Evolutionary conservation across 192 early-diverging fungal species (phyloP), one percentile per base, ranked within the genome.

Genomic region (Entomortierella beljakovae): DNA sequence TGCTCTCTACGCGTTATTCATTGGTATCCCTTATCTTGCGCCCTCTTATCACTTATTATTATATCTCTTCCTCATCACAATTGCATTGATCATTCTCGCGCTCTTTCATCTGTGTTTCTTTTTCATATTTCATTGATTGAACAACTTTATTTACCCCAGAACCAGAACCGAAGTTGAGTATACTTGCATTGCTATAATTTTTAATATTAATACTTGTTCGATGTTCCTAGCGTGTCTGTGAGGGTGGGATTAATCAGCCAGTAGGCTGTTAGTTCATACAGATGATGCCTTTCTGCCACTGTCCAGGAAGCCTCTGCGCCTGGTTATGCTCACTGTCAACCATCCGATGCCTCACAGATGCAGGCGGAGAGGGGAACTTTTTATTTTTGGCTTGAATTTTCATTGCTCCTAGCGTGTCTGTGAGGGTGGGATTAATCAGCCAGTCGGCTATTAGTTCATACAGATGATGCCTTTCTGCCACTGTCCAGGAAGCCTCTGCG

Each of bases 401-500:
- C n/a, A n/a, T n/a, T n/a, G 49, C 18, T 51, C 23, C 49, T 51
- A 51, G 20, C 49, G 49, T 51, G 49, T 6, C 49, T 51, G 18
- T 51, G 49, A 51, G 49, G 49, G 49, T 51, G 49, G 49, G 49
- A n/a, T 51, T 22, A 51, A 6, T 10, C 18, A 51, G 23, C 49
- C 23, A 51, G 16, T 51, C 18, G n/a, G 16, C 49, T 25, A 51
- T 51, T 51, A 18, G n/a, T 18, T 25, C 49, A 51, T 51, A 51
- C 49, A n/a, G 49, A n/a, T 51, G 8, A 18, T 25, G 51, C 23
- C 51, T 53, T 53, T 53, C 51, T 13, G 51, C 51, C 51, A 53
- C 9, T 53, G 51, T 53, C 51, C 51, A 53, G 51, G 28, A 18
- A 29, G 23, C 51, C 51, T 53, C 51, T 53, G 51, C 23, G 23